These are phyloP conservation scores for Taphrina deformans DNA, from an alignment of 1,139 yeast genomes.

Conservation along the genomic window DNA sequence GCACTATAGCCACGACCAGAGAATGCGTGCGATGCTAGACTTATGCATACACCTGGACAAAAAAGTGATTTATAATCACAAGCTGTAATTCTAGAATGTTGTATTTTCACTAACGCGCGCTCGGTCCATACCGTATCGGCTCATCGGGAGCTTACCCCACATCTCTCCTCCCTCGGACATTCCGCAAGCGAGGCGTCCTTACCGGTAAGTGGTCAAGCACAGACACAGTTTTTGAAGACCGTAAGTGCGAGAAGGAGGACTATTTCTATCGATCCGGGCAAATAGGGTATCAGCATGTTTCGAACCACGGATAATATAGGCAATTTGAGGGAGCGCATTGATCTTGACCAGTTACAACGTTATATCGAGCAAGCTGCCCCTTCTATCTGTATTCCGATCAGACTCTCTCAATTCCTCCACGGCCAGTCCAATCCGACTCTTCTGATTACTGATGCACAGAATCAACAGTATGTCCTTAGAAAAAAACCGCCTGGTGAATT, in stretches of 20 bases:
- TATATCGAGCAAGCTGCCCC: slow-evolving; percentile 19
- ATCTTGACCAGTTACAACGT: slow-evolving; percentile 1
- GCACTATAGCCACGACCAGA: too few relatives aligned
- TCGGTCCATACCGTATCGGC: too few relatives aligned
- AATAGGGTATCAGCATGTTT: slow-evolving; percentile 25
- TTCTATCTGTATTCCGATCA: slow-evolving; percentile 14
- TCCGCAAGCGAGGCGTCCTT: too few relatives aligned
- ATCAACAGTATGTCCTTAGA: slow-evolving; percentile 55
- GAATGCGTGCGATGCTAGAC: too few relatives aligned
- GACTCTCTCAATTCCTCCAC: slow-evolving; percentile 55
- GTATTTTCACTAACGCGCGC: too few relatives aligned
- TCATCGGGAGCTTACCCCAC: neutral
- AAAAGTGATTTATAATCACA: too few relatives aligned
- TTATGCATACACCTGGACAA: too few relatives aligned
- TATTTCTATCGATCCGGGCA: too few relatives aligned
- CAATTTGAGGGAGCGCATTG: slow-evolving; percentile 18
- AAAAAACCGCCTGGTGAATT: slow-evolving; percentile 63
- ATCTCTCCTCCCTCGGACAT: neutral
- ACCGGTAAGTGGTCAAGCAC: too few relatives aligned
- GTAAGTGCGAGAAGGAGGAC: too few relatives aligned
- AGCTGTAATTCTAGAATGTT: too few relatives aligned
- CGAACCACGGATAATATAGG: slow-evolving; percentile 28
- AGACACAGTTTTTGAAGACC: too few relatives aligned
- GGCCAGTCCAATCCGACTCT: slow-evolving; percentile 73
- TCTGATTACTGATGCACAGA: slow-evolving; percentile 51